Evolutionary conservation across 148 eudicot species (phyloP), one percentile per base, ranked within the genome.

Genomic region (Nepenthes mirabilis): DNA sequence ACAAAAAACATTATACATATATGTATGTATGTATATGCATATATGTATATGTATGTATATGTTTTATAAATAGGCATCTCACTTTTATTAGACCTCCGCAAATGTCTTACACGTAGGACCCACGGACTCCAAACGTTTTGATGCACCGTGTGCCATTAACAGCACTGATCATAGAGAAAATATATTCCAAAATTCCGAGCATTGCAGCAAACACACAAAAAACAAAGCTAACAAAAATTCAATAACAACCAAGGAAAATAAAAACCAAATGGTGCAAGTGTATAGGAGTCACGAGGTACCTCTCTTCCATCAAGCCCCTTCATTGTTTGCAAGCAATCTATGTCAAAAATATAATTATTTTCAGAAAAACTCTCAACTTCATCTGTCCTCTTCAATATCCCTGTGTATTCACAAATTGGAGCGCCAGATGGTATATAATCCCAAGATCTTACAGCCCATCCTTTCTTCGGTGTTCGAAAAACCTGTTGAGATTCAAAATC

Each of bases 311-410:
- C 83, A 37, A 82, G 68, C 32, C 80, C 86, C 55, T 82, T 78
- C 86, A 82, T 82, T 2, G 86, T 82, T 33, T 82, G 86, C 58
- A 75, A 62, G 67, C 86, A 82, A 68, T 82, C 86, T 14, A 82
- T 75, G 49, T 78, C 83, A 60, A 82, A 82, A 8, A 82, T 75
- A 50, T 70, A 82, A 48, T 67, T 70, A 47, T 76, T 76, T 34
- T 70, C 83, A 43, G 73, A 52, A 14, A 65, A 69, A 68, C 75
- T 65, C 34, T 78, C 78, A 9, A 74, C 74, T 47, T 82, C 86
- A 37, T 82, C 79, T 2, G 86, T 70, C 62, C 70, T 75, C 70
- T 63, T 78, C 54, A 82, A 54, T 11, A 79, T 47, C 1, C 80
- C 86, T 4, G 64, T 71, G 23, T 82, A 82, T 56, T 78, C 83